A percentile compares a stretch with the other conserved stretches of the same genome.
Conservation (phyloP, 176 grass and related monocot species). For the Chrysopogon serrulatus region DNA sequence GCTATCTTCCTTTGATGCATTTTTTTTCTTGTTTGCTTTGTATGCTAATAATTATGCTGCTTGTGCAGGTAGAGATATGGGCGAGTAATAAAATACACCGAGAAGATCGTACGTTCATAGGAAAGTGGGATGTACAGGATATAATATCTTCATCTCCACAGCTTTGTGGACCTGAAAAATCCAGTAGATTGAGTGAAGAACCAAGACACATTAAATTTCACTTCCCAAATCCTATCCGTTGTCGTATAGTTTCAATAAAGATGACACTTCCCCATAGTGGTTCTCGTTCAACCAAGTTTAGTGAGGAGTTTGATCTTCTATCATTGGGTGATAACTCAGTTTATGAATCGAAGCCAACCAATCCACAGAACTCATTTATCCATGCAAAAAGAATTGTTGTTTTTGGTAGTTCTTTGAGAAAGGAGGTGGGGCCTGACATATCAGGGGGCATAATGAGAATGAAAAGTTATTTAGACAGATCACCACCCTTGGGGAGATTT, state of each 20-base stretch:
- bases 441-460: conserved; percentile 70
- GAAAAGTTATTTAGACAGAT: conserved; percentile 71
- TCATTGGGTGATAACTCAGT: conserved; percentile 62
- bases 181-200: conserved; percentile 35
- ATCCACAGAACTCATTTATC: conserved; percentile 47
- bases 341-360: conserved; percentile 35
- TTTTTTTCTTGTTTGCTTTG: conserved; percentile 7
- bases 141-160: conserved; percentile 58
- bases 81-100: conserved; percentile 89
- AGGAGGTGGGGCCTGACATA: conserved; percentile 55
- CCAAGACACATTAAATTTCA: conserved; percentile 86
- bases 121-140: conserved; percentile 82
- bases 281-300: conserved; percentile 43
- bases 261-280: conserved; percentile 46
- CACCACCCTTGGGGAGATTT: conserved; percentile 72
- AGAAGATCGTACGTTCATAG: conserved; percentile 75
- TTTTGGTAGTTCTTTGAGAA: conserved; percentile 68
- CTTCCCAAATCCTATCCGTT: conserved; percentile 73
- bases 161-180: conserved; percentile 69
- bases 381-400: conserved; percentile 92
- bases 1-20: neutral
- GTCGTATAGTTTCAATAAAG: conserved; percentile 90
- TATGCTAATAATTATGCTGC: conserved; percentile 23
- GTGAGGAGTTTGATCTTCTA: conserved; percentile 70
- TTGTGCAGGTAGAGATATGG: conserved; percentile 91